These are phyloP conservation scores for Capillidium rhysosporum DNA, from an alignment of 371 early-diverging fungal genomes.

Conservation along the genomic window DNA sequence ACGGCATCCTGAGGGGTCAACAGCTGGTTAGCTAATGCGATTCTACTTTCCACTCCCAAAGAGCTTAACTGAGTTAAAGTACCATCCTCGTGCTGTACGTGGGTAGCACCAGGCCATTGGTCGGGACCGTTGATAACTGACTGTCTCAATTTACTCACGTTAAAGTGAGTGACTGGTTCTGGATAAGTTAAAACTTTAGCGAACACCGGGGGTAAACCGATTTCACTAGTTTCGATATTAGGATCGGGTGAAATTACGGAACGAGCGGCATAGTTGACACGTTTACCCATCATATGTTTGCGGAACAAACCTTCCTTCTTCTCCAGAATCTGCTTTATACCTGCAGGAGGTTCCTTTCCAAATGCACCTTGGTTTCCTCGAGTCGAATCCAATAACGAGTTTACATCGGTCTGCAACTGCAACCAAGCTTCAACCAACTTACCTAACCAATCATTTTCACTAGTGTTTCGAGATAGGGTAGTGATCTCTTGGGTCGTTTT, in stretches of 20 bases:
- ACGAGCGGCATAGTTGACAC: slow-evolving; percentile 99
- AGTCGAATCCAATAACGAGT: slow-evolving; percentile 85
- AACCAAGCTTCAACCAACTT: slow-evolving; percentile 56
- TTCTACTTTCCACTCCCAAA: slow-evolving; percentile 72
- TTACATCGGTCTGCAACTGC: slow-evolving; percentile 71
- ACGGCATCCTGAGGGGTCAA: slow-evolving; percentile 46
- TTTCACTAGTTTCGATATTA: slow-evolving; percentile 92
- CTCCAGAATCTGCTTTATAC: slow-evolving; percentile 94
- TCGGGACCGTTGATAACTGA: slow-evolving; percentile 92
- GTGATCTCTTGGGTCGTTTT: slow-evolving; percentile 31
- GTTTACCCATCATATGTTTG: slow-evolving; percentile 99
- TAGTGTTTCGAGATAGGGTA: slow-evolving; percentile 19
- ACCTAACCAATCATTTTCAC: slow-evolving; percentile 20
- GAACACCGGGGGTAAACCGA: slow-evolving; percentile 97
- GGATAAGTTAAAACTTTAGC: slow-evolving; percentile 98
- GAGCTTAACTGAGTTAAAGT: slow-evolving; percentile 63
- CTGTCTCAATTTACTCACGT: slow-evolving; percentile 76
- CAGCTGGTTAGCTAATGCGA: slow-evolving; percentile 86
- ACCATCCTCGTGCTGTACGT: slow-evolving; percentile 93
- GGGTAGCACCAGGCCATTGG: slow-evolving; percentile 98
- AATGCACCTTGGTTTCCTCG: slow-evolving; percentile 21
- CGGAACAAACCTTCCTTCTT: slow-evolving; percentile 99
- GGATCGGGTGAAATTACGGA: slow-evolving; percentile 99
- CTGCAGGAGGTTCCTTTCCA: slow-evolving; percentile 45
- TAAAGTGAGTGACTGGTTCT: slow-evolving; percentile 96